Evolutionary conservation across 2,329 filamentous ascomycete species (phyloP).

Genomic region (Botryosphaeria agaves): DNA sequence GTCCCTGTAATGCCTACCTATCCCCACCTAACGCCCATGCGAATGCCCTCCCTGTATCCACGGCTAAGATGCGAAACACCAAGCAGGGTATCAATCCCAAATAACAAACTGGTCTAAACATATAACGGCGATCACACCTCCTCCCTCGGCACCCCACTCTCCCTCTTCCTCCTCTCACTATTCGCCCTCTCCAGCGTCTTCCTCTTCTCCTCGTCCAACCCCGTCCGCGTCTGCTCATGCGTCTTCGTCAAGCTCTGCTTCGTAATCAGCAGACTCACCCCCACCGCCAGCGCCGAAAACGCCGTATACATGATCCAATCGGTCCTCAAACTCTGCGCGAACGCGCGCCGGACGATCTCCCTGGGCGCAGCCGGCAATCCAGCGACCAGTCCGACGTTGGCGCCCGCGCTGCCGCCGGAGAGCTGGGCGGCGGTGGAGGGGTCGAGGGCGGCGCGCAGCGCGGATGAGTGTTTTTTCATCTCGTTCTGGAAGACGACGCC

Average conservation of each 20-base stretch:
- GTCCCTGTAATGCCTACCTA: too few species aligned
- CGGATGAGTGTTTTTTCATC: constrained; percentile 39
- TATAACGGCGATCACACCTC: background rate
- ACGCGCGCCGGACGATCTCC: constrained; percentile 21
- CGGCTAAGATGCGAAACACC: too few species aligned
- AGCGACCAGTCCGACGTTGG: constrained; percentile 42
- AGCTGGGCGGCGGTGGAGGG: constrained; percentile 32
- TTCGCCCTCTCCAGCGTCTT: constrained; percentile 13
- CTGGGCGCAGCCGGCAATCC: constrained; percentile 30
- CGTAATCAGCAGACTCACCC: constrained; percentile 21
- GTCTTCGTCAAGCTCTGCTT: constrained; percentile 23
- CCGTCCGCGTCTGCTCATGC: constrained; percentile 32
- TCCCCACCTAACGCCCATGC: too few species aligned
- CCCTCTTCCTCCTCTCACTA: constrained; percentile 2
- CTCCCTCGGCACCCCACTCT: background rate
- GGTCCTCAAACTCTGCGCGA: constrained; percentile 23
- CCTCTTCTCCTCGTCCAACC: constrained; percentile 23
- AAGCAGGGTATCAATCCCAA: too few species aligned
- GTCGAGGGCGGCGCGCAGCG: constrained; percentile 33
- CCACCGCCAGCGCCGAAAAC: constrained; percentile 21
- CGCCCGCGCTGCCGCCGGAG: constrained; percentile 40
- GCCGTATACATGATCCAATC: constrained; percentile 33
- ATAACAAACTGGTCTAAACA: too few species aligned
- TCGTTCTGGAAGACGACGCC: constrained; percentile 66
- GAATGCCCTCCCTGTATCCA: too few species aligned